A percentile compares a stretch with the other conserved stretches of the same genome.
phyloP scores from a whole-genome alignment of 495 filamentous ascomycete species.

The Podospora sp. region DNA sequence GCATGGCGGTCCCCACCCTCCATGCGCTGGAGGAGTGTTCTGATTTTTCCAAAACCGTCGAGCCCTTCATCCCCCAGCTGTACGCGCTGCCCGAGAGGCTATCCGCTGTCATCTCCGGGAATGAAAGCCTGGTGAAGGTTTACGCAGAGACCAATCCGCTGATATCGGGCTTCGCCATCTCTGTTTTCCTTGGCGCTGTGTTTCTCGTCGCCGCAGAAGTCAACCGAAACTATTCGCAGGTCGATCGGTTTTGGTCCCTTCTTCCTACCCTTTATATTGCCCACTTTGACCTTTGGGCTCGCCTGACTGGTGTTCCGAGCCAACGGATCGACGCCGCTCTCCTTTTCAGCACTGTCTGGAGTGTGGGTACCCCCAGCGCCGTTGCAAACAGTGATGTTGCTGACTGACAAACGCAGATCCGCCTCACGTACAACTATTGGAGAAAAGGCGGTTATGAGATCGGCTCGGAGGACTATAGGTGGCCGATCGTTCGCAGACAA shows the following conservation, averaged over 20 bases:
- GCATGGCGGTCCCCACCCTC: constrained; percentile 72
- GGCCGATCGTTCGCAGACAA: constrained; percentile 59
- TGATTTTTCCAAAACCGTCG: constrained; percentile 70
- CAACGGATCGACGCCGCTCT: constrained; percentile 72
- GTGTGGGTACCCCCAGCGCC: constrained; percentile 55
- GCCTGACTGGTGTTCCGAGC: constrained; percentile 70
- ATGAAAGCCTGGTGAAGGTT: constrained; percentile 58
- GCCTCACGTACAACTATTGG: constrained; percentile 96
- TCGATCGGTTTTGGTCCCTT: constrained; percentile 90
- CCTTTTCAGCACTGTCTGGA: constrained; percentile 75
- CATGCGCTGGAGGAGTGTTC: constrained; percentile 70
- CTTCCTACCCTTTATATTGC: constrained; percentile 84
- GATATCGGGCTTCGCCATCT: constrained; percentile 72
- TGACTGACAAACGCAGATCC: constrained; percentile 46
- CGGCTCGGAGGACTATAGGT: constrained; percentile 93
- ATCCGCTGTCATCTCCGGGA: constrained; percentile 56
- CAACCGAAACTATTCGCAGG: constrained; percentile 91
- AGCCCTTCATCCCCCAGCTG: constrained; percentile 78
- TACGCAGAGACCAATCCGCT: constrained; percentile 90
- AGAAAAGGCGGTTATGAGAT: constrained; percentile 88
- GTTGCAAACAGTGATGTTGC: constrained; percentile 4
- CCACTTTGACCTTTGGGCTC: constrained; percentile 84
- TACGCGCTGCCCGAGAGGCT: constrained; percentile 68
- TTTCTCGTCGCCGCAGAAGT: constrained; percentile 77
- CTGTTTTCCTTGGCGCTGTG: constrained; percentile 64